These are phyloP conservation scores for Delonix regia DNA, from an alignment of 306 rosid genomes.

Conservation along the genomic window DNA sequence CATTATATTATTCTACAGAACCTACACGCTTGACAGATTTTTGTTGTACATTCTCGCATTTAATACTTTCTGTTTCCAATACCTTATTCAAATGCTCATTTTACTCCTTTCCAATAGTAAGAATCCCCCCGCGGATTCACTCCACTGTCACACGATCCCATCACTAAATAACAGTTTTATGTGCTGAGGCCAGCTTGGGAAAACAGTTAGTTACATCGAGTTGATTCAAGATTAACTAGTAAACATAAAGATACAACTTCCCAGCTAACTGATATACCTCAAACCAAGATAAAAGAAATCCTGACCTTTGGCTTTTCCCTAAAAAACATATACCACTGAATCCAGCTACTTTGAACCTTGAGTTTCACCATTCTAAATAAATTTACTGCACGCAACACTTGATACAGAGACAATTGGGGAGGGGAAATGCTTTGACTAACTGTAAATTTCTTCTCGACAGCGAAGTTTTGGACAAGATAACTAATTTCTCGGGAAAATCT, in stretches of 20 bases:
- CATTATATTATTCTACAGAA: background rate
- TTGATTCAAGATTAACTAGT: background rate
- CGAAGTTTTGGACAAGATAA: constrained; percentile 23
- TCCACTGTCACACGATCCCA: background rate
- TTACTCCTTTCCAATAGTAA: background rate
- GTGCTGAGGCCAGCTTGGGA: too few species aligned
- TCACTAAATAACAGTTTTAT: background rate
- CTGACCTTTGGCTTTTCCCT: background rate
- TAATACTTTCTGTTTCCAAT: background rate
- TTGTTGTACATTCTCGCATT: background rate
- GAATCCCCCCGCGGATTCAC: background rate
- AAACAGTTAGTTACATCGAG: too few species aligned
- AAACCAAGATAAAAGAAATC: background rate
- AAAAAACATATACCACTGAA: background rate
- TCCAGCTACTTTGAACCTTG: background rate
- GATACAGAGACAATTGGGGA: background rate
- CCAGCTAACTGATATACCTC: background rate
- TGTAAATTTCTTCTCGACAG: constrained; percentile 1
- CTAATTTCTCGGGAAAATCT: constrained; percentile 23
- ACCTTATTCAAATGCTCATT: background rate
- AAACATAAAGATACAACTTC: background rate
- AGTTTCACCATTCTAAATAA: background rate
- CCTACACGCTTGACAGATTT: background rate
- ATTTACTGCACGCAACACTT: background rate
- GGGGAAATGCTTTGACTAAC: background rate